Conservation (phyloP, 208 protist genomes). For the Leishmania martiniquensis region DNA sequence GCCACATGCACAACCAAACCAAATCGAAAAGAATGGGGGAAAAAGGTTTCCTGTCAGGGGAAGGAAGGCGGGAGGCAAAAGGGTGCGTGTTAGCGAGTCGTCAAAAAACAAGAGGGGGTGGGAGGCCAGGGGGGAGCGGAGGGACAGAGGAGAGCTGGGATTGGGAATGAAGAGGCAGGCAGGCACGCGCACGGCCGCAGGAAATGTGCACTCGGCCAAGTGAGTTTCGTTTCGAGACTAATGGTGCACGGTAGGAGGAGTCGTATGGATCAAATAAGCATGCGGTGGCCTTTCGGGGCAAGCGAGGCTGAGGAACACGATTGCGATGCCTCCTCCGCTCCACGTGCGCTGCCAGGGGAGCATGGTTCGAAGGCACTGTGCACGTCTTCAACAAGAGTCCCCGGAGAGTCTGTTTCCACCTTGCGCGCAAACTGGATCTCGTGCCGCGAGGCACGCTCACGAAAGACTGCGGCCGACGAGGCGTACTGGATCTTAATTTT, state of each 20-base stretch:
- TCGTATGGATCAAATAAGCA: constrained; percentile 46
- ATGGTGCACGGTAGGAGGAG: not conserved
- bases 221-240: not conserved
- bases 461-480: constrained; percentile 67
- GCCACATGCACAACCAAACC: too few relatives aligned
- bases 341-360: constrained; percentile 4
- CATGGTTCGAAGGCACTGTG: constrained; percentile 43
- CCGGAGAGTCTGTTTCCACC: constrained; percentile 48
- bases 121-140: not conserved
- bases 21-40: too few relatives aligned
- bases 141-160: not conserved
- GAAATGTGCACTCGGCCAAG: not conserved
- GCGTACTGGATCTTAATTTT: constrained; percentile 80
- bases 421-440: constrained; percentile 51
- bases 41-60: too few relatives aligned
- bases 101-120: not conserved
- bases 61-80: too few relatives aligned
- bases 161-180: not conserved
- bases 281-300: constrained; percentile 48
- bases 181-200: too few relatives aligned
- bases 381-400: constrained; percentile 51
- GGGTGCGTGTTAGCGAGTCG: too few relatives aligned
- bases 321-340: constrained; percentile 2
- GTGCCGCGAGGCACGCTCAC: constrained; percentile 43
- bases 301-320: constrained; percentile 22